phyloP scores from a whole-genome alignment of 2,329 filamentous ascomycete species.

The Xylariales sp. region DNA sequence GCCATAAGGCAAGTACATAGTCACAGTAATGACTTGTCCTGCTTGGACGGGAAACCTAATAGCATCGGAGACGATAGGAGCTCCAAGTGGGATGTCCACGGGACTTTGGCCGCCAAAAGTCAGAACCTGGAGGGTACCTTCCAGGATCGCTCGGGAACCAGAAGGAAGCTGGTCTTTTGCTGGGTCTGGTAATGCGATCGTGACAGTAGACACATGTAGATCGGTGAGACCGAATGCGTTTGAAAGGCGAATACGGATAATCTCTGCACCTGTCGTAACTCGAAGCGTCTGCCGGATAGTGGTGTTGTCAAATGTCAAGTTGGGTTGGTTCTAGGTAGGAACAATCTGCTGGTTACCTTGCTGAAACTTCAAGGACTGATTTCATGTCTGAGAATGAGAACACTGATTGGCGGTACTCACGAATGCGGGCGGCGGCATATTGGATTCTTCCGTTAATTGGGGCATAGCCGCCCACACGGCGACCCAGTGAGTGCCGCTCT shows the following conservation, averaged over 20 bases:
- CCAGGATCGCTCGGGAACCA: constrained; percentile 48
- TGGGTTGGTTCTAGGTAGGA: no score
- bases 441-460: no score
- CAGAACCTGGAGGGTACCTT: constrained; percentile 44
- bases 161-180: no score
- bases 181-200: constrained; percentile 50
- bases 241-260: constrained; percentile 59
- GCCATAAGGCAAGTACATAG: constrained; percentile 52
- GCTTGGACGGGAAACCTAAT: constrained; percentile 48
- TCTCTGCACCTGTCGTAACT: constrained; percentile 45
- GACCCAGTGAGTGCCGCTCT: no score
- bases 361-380: no score
- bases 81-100: constrained; percentile 50
- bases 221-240: constrained; percentile 61
- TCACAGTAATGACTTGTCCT: constrained; percentile 51
- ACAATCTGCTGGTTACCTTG: no score
- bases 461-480: no score
- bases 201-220: constrained; percentile 55
- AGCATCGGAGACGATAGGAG: constrained; percentile 57
- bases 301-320: no score
- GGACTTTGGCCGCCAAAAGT: constrained; percentile 53
- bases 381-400: no score
- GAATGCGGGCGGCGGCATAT: no score
- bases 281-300: no score
- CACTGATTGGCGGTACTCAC: no score